Percentiles rank a stretch among this genome's conserved stretches.
phyloP scores from a whole-genome alignment of 2,329 filamentous ascomycete genomes.

The Ascochyta viciae-villosae region DNA sequence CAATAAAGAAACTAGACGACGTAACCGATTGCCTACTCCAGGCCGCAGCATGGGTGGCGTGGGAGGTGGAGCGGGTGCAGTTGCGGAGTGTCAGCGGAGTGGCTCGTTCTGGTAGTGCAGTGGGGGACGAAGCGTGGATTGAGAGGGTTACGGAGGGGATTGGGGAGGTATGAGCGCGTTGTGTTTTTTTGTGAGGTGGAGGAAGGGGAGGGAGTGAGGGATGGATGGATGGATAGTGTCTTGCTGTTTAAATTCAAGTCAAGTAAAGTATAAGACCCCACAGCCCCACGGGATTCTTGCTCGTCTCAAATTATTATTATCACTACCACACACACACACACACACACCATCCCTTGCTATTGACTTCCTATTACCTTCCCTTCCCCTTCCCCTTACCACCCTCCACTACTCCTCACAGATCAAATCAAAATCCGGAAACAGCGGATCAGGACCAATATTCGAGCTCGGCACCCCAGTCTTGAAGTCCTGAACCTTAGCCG shows the following conservation, averaged over 20 bases:
- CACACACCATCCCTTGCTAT: no score
- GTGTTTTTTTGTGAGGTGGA: no score
- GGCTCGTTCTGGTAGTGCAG: neutral
- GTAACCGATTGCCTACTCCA: slow-evolving; percentile 81
- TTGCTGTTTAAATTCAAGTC: no score
- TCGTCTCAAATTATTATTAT: neutral
- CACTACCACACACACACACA: neutral
- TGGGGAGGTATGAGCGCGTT: neutral
- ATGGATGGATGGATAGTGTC: no score
- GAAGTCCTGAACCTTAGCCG: slow-evolving; percentile 39
- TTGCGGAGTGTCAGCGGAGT: neutral
- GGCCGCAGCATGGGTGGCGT: slow-evolving; percentile 77
- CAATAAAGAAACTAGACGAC: slow-evolving; percentile 73
- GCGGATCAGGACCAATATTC: slow-evolving; percentile 48
- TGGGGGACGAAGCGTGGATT: neutral
- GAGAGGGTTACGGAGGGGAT: neutral
- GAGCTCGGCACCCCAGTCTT: slow-evolving; percentile 30
- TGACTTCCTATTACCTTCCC: neutral
- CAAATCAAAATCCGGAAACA: slow-evolving; percentile 49
- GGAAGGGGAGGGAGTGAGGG: neutral
- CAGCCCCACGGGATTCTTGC: no score
- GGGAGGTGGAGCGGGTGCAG: slow-evolving; percentile 66
- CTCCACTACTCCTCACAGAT: slow-evolving; percentile 36
- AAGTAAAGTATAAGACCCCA: no score
- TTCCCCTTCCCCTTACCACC: neutral